Evolutionary conservation across 1,139 yeast genomes (phyloP).

Genomic region (Meyerozyma carpophila): DNA sequence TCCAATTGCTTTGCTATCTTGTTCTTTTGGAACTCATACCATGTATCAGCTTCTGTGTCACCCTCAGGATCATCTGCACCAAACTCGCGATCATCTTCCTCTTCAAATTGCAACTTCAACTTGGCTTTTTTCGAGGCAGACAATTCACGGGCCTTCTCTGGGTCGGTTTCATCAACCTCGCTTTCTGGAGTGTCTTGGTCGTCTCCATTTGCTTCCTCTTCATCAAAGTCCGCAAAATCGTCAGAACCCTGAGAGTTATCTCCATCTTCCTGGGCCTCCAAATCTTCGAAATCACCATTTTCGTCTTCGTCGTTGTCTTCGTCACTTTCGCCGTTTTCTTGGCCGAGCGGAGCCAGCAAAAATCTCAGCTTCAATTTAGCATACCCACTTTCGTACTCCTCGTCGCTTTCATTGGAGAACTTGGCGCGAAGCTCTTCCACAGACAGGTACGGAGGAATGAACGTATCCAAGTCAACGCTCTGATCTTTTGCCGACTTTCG

Average conservation of each 20-base stretch:
- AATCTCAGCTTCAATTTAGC: conserved; percentile 52
- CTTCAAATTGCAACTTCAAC: conserved; percentile 82
- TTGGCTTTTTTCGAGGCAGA: conserved; percentile 90
- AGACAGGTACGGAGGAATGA: conserved; percentile 35
- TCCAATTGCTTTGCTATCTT: conserved; percentile 95
- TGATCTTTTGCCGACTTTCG: conserved; percentile 36
- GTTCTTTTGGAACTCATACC: conserved; percentile 97
- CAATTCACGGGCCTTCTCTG: conserved; percentile 66
- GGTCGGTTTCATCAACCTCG: conserved; percentile 40
- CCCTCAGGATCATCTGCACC: conserved; percentile 74
- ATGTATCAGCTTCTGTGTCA: conserved; percentile 77
- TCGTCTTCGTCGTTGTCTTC: conserved; percentile 49
- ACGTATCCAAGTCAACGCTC: conserved; percentile 27
- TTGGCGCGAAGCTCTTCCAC: conserved; percentile 47
- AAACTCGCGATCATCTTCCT: conserved; percentile 76
- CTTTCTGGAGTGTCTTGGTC: conserved; percentile 28
- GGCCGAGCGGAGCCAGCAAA: conserved; percentile 53
- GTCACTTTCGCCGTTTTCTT: conserved; percentile 33
- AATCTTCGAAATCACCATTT: conserved; percentile 77
- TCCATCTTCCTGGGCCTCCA: conserved; percentile 42
- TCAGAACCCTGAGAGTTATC: conserved; percentile 31
- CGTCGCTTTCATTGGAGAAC: conserved; percentile 39
- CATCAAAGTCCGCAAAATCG: conserved; percentile 56
- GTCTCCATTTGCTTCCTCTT: conserved; percentile 28
- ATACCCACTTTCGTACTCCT: conserved; percentile 43